Conservation (phyloP, 140 eudicot species). For the Artemisia princeps region DNA sequence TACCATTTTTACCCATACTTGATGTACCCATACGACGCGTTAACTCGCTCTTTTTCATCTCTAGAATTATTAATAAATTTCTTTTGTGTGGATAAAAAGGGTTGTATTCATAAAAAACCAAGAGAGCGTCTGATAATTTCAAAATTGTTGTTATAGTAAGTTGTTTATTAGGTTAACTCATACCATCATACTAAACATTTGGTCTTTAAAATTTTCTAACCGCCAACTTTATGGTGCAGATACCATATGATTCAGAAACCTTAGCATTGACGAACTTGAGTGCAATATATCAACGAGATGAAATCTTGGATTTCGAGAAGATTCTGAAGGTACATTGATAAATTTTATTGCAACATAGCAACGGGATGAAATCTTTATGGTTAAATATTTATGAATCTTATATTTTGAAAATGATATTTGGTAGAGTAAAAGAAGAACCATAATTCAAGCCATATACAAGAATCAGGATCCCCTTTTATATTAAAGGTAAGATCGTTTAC, state of each 20-base stretch:
- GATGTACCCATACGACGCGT: too few species aligned
- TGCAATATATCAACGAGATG: conserved; percentile 94
- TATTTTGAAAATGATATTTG: conserved; percentile 4
- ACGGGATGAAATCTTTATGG: neutral
- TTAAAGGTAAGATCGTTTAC: conserved; percentile 47
- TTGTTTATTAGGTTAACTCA: neutral
- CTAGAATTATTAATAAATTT: too few species aligned
- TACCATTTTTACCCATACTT: too few species aligned
- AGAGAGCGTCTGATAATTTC: too few species aligned
- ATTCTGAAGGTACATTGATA: conserved; percentile 65
- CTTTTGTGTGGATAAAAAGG: too few species aligned
- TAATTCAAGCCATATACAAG: conserved; percentile 97
- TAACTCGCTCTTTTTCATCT: too few species aligned
- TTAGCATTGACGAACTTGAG: conserved; percentile 93
- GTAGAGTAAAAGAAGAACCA: conserved; percentile 70
- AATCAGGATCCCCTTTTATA: conserved; percentile 79
- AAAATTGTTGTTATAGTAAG: too few species aligned
- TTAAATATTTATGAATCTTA: neutral
- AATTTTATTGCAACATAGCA: neutral
- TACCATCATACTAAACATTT: too few species aligned
- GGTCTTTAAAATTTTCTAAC: conserved; percentile 2
- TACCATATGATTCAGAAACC: conserved; percentile 94
- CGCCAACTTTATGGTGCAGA: conserved; percentile 30
- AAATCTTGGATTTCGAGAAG: conserved; percentile 94
- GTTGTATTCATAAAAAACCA: too few species aligned